phyloP scores from a whole-genome alignment of 441 rosid species.

The Capsella rubella region DNA sequence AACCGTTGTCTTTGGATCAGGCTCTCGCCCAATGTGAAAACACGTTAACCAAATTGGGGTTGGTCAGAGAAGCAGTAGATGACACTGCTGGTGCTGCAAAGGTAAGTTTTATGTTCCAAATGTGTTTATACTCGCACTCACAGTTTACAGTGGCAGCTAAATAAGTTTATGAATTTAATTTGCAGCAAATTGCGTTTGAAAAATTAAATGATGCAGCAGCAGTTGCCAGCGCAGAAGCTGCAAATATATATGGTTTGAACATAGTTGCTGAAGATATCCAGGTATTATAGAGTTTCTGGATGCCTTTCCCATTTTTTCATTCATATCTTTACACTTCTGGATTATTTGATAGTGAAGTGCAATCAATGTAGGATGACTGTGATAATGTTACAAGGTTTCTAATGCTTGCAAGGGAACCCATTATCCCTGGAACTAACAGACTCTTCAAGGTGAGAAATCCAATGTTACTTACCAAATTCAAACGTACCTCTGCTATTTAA shows the following conservation, averaged over 20 bases:
- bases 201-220: conserved; percentile 80
- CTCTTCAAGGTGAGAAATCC: conserved; percentile 78
- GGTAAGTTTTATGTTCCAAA: conserved; percentile 49
- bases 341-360: conserved; percentile 31
- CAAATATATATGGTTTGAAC: conserved; percentile 74
- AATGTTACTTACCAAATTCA: conserved; percentile 14
- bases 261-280: conserved; percentile 94
- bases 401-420: conserved; percentile 98
- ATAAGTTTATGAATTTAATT: conserved; percentile 18
- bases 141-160: conserved; percentile 25
- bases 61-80: conserved; percentile 91
- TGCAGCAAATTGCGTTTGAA: conserved; percentile 74
- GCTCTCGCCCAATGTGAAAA: conserved; percentile 98
- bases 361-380: conserved; percentile 70
- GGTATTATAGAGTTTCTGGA: conserved; percentile 54
- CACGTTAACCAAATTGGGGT: conserved; percentile 80
- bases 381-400: conserved; percentile 91
- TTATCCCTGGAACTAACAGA: conserved; percentile 84
- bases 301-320: neutral
- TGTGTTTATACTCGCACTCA: conserved; percentile 1
- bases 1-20: conserved; percentile 49
- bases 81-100: conserved; percentile 99
- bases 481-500: neutral
- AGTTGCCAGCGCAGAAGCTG: conserved; percentile 89
- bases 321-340: conserved; percentile 5